Evolutionary conservation across 345 rosid genomes (phyloP).

Genomic region (Syzygium jambos): DNA sequence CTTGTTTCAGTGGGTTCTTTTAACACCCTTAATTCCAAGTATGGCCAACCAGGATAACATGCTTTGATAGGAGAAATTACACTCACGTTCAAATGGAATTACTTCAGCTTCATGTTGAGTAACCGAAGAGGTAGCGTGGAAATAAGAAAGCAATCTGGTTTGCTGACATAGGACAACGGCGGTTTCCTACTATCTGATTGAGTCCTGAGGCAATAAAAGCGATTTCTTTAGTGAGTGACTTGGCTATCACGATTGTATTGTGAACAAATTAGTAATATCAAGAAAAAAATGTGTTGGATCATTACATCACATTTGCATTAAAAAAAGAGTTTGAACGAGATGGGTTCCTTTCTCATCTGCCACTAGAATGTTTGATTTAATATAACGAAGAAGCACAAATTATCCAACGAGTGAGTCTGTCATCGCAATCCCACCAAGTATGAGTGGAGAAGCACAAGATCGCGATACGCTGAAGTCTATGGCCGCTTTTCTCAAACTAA

Average conservation of each 20-base stretch:
- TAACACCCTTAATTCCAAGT: no score
- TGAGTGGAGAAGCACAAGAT: not conserved
- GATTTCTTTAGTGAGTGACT: not conserved
- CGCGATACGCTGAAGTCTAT: not conserved
- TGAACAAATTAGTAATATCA: not conserved
- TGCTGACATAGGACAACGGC: not conserved
- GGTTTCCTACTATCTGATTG: not conserved
- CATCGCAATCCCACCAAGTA: not conserved
- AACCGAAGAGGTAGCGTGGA: not conserved
- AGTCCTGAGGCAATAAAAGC: not conserved
- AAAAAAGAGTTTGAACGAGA: not conserved
- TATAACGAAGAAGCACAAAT: not conserved
- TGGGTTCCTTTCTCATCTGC: not conserved
- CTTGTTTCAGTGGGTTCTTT: no score
- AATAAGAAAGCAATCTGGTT: not conserved
- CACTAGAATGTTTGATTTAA: not conserved
- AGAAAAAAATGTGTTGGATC: not conserved
- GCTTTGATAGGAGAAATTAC: not conserved
- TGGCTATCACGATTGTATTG: rapidly evolving
- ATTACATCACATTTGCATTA: no score
- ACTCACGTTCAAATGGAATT: not conserved
- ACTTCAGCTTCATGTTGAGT: not conserved
- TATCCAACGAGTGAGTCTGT: not conserved
- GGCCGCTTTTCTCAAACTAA: not conserved
- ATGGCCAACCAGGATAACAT: not conserved